Conservation (phyloP, 2,329 filamentous ascomycete genomes). For the Xenoacremonium recifei region DNA sequence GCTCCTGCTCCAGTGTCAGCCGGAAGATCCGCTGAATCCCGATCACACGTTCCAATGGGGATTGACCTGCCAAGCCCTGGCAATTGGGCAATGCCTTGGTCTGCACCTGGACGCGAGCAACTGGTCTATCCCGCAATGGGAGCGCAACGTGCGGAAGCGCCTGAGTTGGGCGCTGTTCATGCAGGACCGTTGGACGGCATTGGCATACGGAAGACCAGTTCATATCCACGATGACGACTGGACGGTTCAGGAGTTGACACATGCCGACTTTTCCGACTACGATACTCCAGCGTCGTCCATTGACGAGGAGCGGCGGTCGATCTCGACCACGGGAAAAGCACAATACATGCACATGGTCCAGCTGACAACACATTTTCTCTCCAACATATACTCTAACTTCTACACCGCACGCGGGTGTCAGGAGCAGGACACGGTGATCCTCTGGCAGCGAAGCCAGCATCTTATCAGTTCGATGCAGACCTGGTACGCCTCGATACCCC, state of each 20-base stretch:
- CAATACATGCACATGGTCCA: conserved; percentile 46
- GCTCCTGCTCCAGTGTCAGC: conserved; percentile 27
- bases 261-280: conserved; percentile 33
- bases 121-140: conserved; percentile 58
- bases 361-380: conserved; percentile 46
- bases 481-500: conserved; percentile 45
- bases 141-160: conserved; percentile 54
- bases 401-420: conserved; percentile 34
- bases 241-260: conserved; percentile 24
- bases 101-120: conserved; percentile 53
- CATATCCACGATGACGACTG: conserved; percentile 31
- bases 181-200: conserved; percentile 55
- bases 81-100: conserved; percentile 51
- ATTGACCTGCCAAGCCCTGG: conserved; percentile 45
- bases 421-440: conserved; percentile 30
- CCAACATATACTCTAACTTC: conserved; percentile 44
- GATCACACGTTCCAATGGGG: conserved; percentile 33
- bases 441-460: conserved; percentile 47
- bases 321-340: conserved; percentile 35
- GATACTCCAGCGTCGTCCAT: conserved; percentile 15
- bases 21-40: conserved; percentile 33
- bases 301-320: conserved; percentile 29
- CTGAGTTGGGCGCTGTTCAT: conserved; percentile 60
- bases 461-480: conserved; percentile 46
- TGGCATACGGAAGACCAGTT: conserved; percentile 27